phyloP scores from a whole-genome alignment of 371 early-diverging fungal species.

The Mortierella sp. region DNA sequence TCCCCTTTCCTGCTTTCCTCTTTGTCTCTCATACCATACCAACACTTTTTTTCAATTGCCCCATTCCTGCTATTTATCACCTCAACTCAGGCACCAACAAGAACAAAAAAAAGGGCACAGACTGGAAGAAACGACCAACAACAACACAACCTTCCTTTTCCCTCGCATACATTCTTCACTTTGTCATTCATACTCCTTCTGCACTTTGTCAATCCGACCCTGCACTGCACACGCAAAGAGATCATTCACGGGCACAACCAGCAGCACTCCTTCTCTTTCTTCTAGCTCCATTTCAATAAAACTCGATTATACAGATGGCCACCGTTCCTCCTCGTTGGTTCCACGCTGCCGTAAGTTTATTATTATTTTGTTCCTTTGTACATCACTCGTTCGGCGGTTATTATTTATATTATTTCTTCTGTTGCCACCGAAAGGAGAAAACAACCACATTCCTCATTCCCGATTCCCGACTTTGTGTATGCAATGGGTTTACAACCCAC shows the following conservation, averaged over 20 bases:
- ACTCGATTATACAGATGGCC: slow-evolving; percentile 16
- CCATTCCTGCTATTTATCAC: too few relatives aligned
- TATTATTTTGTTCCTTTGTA: background rate
- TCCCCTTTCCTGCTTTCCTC: too few relatives aligned
- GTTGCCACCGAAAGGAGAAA: slow-evolving; percentile 2
- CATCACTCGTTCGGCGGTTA: background rate
- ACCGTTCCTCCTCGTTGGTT: slow-evolving; percentile 42
- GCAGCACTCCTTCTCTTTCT: background rate
- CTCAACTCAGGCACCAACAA: too few relatives aligned
- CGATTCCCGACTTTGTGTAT: background rate
- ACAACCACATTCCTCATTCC: slow-evolving; percentile 8
- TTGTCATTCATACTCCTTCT: background rate
- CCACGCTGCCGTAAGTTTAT: slow-evolving; percentile 47
- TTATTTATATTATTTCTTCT: background rate
- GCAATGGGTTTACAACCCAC: background rate
- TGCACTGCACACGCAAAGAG: too few relatives aligned
- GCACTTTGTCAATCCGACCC: too few relatives aligned
- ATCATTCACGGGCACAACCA: too few relatives aligned
- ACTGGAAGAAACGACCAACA: too few relatives aligned
- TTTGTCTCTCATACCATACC: too few relatives aligned
- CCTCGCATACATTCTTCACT: background rate
- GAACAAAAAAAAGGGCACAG: too few relatives aligned
- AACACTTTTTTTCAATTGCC: too few relatives aligned
- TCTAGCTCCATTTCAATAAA: background rate
- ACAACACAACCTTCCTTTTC: background rate